These are phyloP conservation scores for Sarocladium brachiariae DNA, from an alignment of 2,329 filamentous ascomycete species.

Conservation along the genomic window DNA sequence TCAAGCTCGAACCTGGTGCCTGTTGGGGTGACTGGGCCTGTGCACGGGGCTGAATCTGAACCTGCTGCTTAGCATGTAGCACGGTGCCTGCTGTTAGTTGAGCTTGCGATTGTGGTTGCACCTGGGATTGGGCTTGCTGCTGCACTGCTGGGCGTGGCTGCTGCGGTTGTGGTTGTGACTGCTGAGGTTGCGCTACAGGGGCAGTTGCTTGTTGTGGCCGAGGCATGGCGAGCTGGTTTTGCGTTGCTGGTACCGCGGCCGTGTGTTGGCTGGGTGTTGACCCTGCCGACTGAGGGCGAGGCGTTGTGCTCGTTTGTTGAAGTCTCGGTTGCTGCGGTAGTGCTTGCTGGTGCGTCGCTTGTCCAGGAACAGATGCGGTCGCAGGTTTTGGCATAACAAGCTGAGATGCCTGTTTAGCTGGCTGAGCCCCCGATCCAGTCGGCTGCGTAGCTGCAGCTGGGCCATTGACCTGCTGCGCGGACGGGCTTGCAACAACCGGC, in stretches of 20 bases:
- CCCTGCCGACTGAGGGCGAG: neutral
- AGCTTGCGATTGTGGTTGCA: conserved; percentile 13
- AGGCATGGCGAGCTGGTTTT: neutral
- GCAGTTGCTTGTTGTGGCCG: conserved; percentile 9
- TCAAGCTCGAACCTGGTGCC: neutral
- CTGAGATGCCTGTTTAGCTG: neutral
- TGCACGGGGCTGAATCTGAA: neutral
- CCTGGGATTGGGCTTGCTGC: neutral
- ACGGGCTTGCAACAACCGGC: neutral
- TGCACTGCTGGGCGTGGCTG: neutral
- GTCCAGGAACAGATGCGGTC: neutral
- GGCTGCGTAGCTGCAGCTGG: neutral
- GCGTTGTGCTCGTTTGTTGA: conserved; percentile 6
- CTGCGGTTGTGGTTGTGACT: conserved; percentile 6
- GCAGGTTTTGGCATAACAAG: conserved; percentile 7
- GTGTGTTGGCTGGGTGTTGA: conserved; percentile 9
- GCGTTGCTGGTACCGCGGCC: neutral
- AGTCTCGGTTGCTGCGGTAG: conserved; percentile 11
- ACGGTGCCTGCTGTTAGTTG: conserved; percentile 11
- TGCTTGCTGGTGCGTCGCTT: neutral
- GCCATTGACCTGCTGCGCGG: no score
- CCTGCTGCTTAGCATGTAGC: neutral
- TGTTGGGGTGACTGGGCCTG: neutral
- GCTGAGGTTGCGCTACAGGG: conserved; percentile 11
- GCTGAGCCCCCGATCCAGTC: no score